phyloP scores from a whole-genome alignment of 371 early-diverging fungal genomes.

The Apophysomyces ossiformis region DNA sequence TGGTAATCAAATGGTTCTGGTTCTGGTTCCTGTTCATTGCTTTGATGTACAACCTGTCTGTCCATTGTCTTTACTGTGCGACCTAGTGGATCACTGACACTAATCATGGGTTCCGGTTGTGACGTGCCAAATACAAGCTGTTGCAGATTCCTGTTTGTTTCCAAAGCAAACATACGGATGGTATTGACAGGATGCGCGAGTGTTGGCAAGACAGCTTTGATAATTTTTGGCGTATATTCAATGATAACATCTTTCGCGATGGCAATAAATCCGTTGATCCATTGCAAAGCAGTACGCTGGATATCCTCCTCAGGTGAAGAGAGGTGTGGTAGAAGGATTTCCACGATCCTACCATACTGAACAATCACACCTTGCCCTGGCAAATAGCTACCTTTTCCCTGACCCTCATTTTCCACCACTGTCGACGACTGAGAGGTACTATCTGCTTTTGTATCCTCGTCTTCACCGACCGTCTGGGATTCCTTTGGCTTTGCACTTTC shows the following conservation, averaged over 20 bases:
- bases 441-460: background rate
- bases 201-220: slow-evolving; percentile 78
- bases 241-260: slow-evolving; percentile 81
- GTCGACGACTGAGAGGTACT: background rate
- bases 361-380: slow-evolving; percentile 76
- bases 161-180: slow-evolving; percentile 71
- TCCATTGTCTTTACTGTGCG: background rate
- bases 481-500: background rate
- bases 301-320: slow-evolving; percentile 81
- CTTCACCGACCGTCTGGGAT: background rate
- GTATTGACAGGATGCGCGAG: slow-evolving; percentile 69
- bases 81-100: slow-evolving; percentile 15
- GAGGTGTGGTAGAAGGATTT: slow-evolving; percentile 79
- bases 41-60: background rate
- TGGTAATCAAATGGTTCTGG: slow-evolving; percentile 79
- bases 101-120: slow-evolving; percentile 28
- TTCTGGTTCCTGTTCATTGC: background rate
- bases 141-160: slow-evolving; percentile 74
- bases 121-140: slow-evolving; percentile 63
- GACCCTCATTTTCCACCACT: slow-evolving; percentile 28
- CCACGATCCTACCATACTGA: slow-evolving; percentile 77
- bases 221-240: slow-evolving; percentile 72
- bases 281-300: slow-evolving; percentile 81
- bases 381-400: slow-evolving; percentile 59
- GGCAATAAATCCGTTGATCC: slow-evolving; percentile 84